Evolutionary conservation across 2,329 filamentous ascomycete genomes (phyloP), one percentile per base, ranked within the genome.

Genomic region (Aspergillus sergii): DNA sequence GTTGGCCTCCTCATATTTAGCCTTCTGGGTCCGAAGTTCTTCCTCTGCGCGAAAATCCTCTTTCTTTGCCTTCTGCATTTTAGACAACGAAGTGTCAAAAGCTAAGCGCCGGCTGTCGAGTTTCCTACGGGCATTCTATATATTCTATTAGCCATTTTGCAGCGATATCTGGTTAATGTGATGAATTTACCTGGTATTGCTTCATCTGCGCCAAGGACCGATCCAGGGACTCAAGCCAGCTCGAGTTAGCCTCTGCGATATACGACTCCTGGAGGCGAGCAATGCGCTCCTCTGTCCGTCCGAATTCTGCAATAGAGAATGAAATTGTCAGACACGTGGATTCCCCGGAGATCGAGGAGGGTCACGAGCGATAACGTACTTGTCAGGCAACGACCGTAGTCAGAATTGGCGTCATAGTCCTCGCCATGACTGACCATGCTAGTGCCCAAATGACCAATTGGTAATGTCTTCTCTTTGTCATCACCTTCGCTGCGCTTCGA

Each of bases 1-100:
- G 74, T 87, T 95, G 19, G 92, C 90, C 81, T 98, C 95, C 75
- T 98, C 95, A 74, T 97, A 98, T 80, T 98, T 98, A 71, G 92
- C 91, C 78, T 96, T 96, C 76, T 95, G 92, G 32, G 89, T 86
- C 61, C 94, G 91, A 59, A 97, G 86, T 78, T 98, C 94, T 75
- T 98, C 94, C 78, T 98, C 95, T 61, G 95, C 85, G 66, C 93
- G 86, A 81, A 95, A 96, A 76, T 98, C 94, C 73, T 98, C 94
- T 72, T 90, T 93, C 82, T 96, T 96, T 28, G 91, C 89, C 79
- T 97, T 97, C 73, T 96, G 90, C 87, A 97, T 89, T 83, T 97
- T 97, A 67, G 88, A 88, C 55, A 93, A 88, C 65, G 91, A 94
- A 39, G 94, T 91, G 76, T 98, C 94, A 77, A 96, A 97, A 66